Conservation (phyloP, 2,329 filamentous ascomycete species). For the Talaromyces sp. region DNA sequence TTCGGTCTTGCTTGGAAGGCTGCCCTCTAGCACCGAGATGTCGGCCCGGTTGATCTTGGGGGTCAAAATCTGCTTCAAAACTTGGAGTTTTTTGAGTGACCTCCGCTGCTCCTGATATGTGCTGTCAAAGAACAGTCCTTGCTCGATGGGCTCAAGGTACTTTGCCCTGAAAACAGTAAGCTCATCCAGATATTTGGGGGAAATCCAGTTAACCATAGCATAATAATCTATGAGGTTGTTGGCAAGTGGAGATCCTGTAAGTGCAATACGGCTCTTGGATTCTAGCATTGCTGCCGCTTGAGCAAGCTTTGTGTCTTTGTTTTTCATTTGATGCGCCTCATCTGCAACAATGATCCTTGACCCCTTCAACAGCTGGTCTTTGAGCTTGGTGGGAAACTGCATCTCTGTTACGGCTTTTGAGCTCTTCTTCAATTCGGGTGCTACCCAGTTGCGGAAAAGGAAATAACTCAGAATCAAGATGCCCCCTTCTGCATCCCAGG, state of each 20-base stretch:
- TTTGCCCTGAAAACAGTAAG: constrained; percentile 64
- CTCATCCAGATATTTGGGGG: constrained; percentile 72
- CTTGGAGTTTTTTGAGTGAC: constrained; percentile 65
- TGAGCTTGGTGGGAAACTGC: constrained; percentile 38
- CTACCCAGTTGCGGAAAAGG: constrained; percentile 59
- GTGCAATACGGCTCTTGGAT: constrained; percentile 71
- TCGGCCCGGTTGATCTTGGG: constrained; percentile 78
- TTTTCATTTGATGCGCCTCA: constrained; percentile 81
- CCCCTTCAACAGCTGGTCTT: constrained; percentile 54
- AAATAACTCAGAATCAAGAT: constrained; percentile 74
- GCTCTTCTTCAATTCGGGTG: constrained; percentile 37
- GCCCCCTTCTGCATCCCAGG: constrained; percentile 67
- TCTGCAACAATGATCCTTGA: constrained; percentile 78
- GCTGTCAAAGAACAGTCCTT: constrained; percentile 69
- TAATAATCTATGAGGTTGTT: constrained; percentile 85
- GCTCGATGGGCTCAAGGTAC: constrained; percentile 71
- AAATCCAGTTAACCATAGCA: constrained; percentile 84
- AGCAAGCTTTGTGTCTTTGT: constrained; percentile 55
- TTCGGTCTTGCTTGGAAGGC: constrained; percentile 73
- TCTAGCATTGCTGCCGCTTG: constrained; percentile 58
- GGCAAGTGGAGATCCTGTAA: constrained; percentile 82
- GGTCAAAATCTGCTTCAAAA: constrained; percentile 68
- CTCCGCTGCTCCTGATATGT: constrained; percentile 53
- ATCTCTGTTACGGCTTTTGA: constrained; percentile 31
- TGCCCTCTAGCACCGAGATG: constrained; percentile 63